phyloP scores from a whole-genome alignment of 352 stramenopile species.

The Pythium utonaiense region DNA sequence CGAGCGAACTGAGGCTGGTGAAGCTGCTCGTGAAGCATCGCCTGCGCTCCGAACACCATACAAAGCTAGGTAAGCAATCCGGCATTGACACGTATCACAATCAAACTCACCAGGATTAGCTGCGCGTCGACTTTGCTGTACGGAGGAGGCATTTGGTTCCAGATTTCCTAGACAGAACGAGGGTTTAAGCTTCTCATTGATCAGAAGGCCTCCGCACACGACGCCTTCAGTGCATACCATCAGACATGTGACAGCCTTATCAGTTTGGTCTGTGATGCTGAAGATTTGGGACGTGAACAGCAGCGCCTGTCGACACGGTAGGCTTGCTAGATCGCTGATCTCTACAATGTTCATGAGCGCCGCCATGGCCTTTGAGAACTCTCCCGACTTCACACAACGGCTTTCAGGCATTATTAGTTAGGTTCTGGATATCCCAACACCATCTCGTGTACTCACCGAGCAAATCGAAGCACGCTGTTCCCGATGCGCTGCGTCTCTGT shows the following conservation, averaged over 20 bases:
- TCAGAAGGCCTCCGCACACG: too few species aligned
- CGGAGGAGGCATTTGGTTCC: slow-evolving; percentile 40
- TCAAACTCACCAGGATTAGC: slow-evolving; percentile 39
- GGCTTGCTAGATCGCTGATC: slow-evolving; percentile 27
- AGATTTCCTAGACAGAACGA: slow-evolving; percentile 41
- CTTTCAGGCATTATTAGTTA: slow-evolving; percentile 17
- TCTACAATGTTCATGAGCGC: slow-evolving; percentile 43
- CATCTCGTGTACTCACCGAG: slow-evolving; percentile 14
- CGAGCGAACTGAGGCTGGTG: slow-evolving; percentile 7
- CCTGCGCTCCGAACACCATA: slow-evolving; percentile 18
- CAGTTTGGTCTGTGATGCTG: slow-evolving; percentile 22
- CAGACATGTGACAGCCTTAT: slow-evolving; percentile 35
- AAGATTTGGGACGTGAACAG: slow-evolving; percentile 46
- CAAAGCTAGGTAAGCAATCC: too few species aligned
- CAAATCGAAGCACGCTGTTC: slow-evolving; percentile 25
- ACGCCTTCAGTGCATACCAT: slow-evolving; percentile 18
- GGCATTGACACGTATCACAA: background rate
- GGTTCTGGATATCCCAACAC: background rate
- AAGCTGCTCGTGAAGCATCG: slow-evolving; percentile 34
- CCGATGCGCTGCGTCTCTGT: slow-evolving; percentile 23
- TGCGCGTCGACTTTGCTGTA: slow-evolving; percentile 38
- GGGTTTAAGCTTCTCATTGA: too few species aligned
- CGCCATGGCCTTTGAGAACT: slow-evolving; percentile 37
- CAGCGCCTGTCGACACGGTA: slow-evolving; percentile 28
- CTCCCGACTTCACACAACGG: slow-evolving; percentile 38